These are phyloP conservation scores for Russula earlei DNA, from an alignment of 768 basidiomycete genomes.

Conservation along the genomic window DNA sequence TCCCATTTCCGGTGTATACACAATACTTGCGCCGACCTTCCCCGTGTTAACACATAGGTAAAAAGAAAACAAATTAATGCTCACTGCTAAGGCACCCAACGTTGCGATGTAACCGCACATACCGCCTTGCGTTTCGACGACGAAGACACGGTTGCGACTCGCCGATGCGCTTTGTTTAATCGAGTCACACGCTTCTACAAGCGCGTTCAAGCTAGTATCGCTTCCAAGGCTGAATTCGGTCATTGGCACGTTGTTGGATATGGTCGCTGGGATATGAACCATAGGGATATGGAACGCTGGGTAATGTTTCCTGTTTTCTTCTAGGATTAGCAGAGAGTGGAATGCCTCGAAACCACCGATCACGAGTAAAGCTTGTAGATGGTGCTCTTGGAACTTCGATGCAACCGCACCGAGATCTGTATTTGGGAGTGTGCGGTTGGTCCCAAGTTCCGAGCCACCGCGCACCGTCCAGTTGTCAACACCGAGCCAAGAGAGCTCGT, in stretches of 20 bases:
- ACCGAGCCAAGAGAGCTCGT: conserved; percentile 87
- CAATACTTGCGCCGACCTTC: conserved; percentile 83
- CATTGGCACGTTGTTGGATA: conserved; percentile 97
- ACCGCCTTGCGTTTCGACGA: conserved; percentile 97
- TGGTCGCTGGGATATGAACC: conserved; percentile 91
- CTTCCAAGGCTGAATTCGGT: conserved; percentile 94
- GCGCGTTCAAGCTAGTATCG: conserved; percentile 95
- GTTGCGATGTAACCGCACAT: conserved; percentile 94
- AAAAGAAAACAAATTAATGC: conserved; percentile 25
- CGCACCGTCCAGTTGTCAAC: conserved; percentile 95
- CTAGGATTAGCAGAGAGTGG: conserved; percentile 64
- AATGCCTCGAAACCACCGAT: conserved; percentile 98
- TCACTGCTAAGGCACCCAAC: conserved; percentile 89
- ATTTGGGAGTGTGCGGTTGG: conserved; percentile 84
- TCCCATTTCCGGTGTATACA: conserved; percentile 90
- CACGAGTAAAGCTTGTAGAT: conserved; percentile 70
- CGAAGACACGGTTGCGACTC: conserved; percentile 91
- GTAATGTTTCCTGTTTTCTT: conserved; percentile 72
- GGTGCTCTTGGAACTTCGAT: conserved; percentile 80
- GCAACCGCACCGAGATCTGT: conserved; percentile 84
- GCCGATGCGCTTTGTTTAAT: conserved; percentile 98
- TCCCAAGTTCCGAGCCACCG: conserved; percentile 96
- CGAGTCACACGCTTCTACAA: conserved; percentile 95
- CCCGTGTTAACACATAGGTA: background rate
- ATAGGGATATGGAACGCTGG: conserved; percentile 94